Percentiles rank a stretch among this genome's conserved stretches.
Evolutionary conservation across 2,329 filamentous ascomycete species (phyloP).

Genomic region (Ploettnerulaceae sp.): DNA sequence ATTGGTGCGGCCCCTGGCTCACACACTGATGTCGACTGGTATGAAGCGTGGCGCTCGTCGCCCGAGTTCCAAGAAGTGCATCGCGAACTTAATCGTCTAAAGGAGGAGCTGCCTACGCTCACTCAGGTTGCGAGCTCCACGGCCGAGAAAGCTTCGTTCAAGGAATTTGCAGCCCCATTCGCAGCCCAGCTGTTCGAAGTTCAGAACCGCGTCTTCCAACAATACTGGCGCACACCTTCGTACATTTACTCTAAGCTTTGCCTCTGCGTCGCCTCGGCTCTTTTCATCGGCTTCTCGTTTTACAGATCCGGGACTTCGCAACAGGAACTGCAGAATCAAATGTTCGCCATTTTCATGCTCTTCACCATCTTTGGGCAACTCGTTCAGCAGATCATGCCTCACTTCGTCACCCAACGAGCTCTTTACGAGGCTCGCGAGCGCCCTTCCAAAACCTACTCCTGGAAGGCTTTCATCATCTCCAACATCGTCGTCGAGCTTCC

Average conservation of each 20-base stretch:
- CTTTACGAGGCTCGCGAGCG: slow-evolving; percentile 68
- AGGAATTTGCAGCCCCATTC: slow-evolving; percentile 60
- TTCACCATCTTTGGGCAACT: slow-evolving; percentile 69
- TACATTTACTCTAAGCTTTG: slow-evolving; percentile 41
- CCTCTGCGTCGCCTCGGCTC: slow-evolving; percentile 36
- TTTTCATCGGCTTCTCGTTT: slow-evolving; percentile 67
- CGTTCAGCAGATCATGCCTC: slow-evolving; percentile 73
- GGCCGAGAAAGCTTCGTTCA: slow-evolving; percentile 44
- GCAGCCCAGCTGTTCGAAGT: slow-evolving; percentile 49
- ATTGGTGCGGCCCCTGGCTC: slow-evolving; percentile 56
- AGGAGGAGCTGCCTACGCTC: slow-evolving; percentile 39
- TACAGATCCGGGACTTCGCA: slow-evolving; percentile 53
- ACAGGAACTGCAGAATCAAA: slow-evolving; percentile 62
- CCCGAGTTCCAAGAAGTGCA: slow-evolving; percentile 38
- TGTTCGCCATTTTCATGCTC: slow-evolving; percentile 75
- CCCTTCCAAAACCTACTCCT: slow-evolving; percentile 75
- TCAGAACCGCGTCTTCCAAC: slow-evolving; percentile 52
- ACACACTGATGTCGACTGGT: slow-evolving; percentile 57
- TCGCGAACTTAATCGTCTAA: slow-evolving; percentile 49
- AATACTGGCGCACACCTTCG: slow-evolving; percentile 61
- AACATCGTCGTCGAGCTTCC: slow-evolving; percentile 80
- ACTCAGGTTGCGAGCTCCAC: slow-evolving; percentile 14
- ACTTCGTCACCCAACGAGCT: slow-evolving; percentile 47
- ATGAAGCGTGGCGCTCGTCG: slow-evolving; percentile 53
- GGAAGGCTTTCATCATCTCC: slow-evolving; percentile 61